Percentiles rank a stretch among this genome's conserved stretches.
Conservation (phyloP, 371 early-diverging fungal genomes). For the Blakeslea trispora region DNA sequence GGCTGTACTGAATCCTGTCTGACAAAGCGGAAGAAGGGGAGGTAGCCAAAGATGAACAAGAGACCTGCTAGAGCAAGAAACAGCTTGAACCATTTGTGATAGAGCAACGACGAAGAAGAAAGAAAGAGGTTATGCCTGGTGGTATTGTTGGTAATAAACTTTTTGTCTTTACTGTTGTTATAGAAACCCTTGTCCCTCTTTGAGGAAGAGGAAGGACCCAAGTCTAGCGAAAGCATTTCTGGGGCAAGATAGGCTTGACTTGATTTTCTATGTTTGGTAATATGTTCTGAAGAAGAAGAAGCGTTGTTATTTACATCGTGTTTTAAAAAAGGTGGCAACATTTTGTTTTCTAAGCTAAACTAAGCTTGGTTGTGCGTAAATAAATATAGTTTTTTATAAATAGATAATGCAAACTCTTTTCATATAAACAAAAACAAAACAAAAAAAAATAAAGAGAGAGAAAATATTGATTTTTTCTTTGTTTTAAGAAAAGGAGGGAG, state of each 20-base stretch:
- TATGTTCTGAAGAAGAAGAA: conserved; percentile 17
- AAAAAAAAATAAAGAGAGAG: too few relatives aligned
- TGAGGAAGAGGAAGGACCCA: conserved; percentile 9
- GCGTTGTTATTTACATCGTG: conserved; percentile 24
- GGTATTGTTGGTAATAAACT: neutral
- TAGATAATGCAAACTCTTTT: too few relatives aligned
- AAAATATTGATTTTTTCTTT: too few relatives aligned
- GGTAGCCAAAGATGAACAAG: conserved; percentile 25
- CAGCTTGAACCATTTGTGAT: conserved; percentile 22
- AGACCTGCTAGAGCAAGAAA: conserved; percentile 13
- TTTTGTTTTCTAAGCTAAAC: conserved; percentile 5
- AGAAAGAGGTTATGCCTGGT: conserved; percentile 4
- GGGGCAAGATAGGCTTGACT: conserved; percentile 17
- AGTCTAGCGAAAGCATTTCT: conserved; percentile 27
- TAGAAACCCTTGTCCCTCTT: conserved; percentile 11
- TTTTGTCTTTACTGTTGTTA: conserved; percentile 17
- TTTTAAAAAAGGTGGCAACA: conserved; percentile 33
- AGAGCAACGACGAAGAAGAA: conserved; percentile 6
- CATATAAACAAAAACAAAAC: too few relatives aligned
- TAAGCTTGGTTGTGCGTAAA: too few relatives aligned
- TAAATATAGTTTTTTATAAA: too few relatives aligned
- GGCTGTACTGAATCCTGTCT: conserved; percentile 6
- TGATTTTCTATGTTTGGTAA: conserved; percentile 24
- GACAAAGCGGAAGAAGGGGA: conserved; percentile 20
- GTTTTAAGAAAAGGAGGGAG: too few relatives aligned